Evolutionary conservation across 768 basidiomycete species (phyloP).

Genomic region (Lentinula boryana): DNA sequence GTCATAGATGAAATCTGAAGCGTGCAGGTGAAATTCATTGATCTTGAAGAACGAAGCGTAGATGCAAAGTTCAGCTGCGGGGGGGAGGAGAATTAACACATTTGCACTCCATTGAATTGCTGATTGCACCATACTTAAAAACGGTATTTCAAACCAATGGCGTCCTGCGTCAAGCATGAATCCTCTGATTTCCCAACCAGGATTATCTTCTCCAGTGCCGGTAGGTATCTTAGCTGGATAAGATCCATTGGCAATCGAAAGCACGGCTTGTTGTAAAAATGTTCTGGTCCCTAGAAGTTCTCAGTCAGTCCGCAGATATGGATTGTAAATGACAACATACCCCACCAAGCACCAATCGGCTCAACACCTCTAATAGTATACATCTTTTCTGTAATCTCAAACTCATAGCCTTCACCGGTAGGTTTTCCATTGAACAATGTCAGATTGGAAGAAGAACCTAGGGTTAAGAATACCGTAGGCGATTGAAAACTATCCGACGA

Average conservation of each 20-base stretch:
- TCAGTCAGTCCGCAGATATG: not conserved
- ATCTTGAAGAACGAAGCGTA: conserved; percentile 42
- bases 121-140: conserved; percentile 23
- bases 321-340: conserved; percentile 8
- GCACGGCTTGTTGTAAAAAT: conserved; percentile 31
- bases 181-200: conserved; percentile 38
- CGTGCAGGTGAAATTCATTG: conserved; percentile 37
- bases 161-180: conserved; percentile 43
- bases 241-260: conserved; percentile 16
- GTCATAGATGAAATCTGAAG: conserved; percentile 27
- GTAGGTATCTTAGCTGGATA: conserved; percentile 18
- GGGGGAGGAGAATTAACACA: too few relatives aligned
- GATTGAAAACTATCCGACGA: not conserved
- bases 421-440: conserved; percentile 28
- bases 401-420: conserved; percentile 34
- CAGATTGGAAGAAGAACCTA: conserved; percentile 19
- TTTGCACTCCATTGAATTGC: not conserved
- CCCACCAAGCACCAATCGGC: conserved; percentile 36
- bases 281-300: conserved; percentile 22
- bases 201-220: conserved; percentile 30
- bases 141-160: conserved; percentile 34
- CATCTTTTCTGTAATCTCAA: conserved; percentile 20
- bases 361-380: conserved; percentile 27
- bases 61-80: conserved; percentile 32
- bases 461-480: conserved; percentile 24